Evolutionary conservation across 2,329 filamentous ascomycete species (phyloP).

Genomic region (Polytolypa hystricis): DNA sequence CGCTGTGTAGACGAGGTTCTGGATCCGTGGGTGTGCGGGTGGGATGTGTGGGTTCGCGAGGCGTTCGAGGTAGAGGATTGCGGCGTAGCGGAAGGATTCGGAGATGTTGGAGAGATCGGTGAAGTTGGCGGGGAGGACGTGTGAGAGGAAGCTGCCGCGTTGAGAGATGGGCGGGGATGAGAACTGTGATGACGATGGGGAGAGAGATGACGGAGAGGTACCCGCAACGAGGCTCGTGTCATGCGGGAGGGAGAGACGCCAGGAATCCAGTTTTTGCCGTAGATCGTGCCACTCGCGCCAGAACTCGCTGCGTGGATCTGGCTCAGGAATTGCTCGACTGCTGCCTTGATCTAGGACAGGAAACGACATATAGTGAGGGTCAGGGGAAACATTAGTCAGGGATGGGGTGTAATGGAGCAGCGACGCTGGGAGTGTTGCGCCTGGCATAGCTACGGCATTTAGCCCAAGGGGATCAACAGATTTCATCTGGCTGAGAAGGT

Average conservation of each 20-base stretch:
- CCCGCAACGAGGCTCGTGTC: not conserved
- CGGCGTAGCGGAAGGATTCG: constrained; percentile 81
- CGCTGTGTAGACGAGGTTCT: constrained; percentile 69
- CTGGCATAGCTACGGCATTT: constrained; percentile 16
- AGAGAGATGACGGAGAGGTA: constrained; percentile 11
- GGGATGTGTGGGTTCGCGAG: constrained; percentile 66
- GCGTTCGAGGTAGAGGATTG: constrained; percentile 79
- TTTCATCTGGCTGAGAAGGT: constrained; percentile 64
- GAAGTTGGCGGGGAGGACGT: constrained; percentile 48
- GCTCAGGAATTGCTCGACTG: no score
- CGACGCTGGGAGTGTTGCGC: constrained; percentile 23
- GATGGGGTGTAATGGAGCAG: constrained; percentile 22
- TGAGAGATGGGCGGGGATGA: no score
- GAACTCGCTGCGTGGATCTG: constrained; percentile 54
- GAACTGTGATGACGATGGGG: constrained; percentile 18
- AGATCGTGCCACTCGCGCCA: constrained; percentile 69
- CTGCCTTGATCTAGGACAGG: constrained; percentile 26
- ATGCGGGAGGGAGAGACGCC: constrained; percentile 50
- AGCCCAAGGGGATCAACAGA: constrained; percentile 22
- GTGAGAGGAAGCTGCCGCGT: no score
- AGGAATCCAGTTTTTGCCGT: constrained; percentile 63
- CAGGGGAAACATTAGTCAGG: constrained; percentile 13
- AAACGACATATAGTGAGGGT: no score
- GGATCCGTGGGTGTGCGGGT: constrained; percentile 65
- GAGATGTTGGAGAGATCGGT: constrained; percentile 71